phyloP scores from a whole-genome alignment of 2,329 filamentous ascomycete genomes.

The Triangularia verruculosa region DNA sequence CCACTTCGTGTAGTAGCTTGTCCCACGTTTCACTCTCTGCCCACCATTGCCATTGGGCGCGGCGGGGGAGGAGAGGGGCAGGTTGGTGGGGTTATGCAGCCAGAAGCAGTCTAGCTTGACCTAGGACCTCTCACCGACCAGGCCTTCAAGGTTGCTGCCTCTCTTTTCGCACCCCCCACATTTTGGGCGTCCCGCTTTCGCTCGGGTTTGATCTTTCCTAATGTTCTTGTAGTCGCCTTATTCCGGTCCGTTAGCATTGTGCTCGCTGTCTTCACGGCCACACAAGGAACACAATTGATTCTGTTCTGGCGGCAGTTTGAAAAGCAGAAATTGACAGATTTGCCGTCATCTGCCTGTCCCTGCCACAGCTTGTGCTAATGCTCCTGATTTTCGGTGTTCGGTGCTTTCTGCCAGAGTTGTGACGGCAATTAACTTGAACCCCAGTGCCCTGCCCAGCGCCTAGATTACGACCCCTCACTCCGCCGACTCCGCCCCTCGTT shows the following conservation, averaged over 20 bases:
- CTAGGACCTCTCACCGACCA: neutral
- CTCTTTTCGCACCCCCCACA: constrained; percentile 1
- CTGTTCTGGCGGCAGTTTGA: neutral
- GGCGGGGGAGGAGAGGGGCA: neutral
- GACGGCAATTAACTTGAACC: constrained; percentile 9
- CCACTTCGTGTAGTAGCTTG: neutral
- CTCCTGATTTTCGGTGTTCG: neutral
- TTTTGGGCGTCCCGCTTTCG: neutral
- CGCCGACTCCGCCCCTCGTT: constrained; percentile 21
- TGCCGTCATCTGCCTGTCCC: neutral
- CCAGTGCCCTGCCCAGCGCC: constrained; percentile 2
- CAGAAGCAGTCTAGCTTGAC: neutral
- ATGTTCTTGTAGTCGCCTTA: neutral
- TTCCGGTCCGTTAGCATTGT: constrained; percentile 3
- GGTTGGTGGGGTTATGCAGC: neutral
- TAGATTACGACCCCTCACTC: constrained; percentile 15
- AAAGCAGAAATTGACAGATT: neutral
- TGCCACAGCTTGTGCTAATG: neutral
- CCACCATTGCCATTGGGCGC: neutral
- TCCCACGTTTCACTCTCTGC: neutral
- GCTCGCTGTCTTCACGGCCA: neutral
- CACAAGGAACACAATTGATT: neutral
- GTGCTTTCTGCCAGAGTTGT: neutral
- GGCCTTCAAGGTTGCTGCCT: neutral
- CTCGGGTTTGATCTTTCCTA: neutral